Evolutionary conservation across 2,329 filamentous ascomycete genomes (phyloP).

Genomic region (Beauveria brongniartii): DNA sequence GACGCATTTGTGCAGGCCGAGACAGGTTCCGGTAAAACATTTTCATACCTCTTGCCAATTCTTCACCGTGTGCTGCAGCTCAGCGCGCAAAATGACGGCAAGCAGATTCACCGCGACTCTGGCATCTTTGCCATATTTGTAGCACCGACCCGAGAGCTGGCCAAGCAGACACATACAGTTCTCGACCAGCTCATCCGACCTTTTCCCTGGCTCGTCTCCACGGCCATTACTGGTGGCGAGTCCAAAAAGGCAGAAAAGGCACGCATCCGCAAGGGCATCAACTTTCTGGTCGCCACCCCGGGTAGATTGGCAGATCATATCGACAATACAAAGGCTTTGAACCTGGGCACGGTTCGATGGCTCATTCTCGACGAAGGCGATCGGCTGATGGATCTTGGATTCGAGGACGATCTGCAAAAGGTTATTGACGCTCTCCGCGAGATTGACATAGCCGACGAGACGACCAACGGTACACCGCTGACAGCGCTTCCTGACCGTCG

Average conservation of each 20-base stretch:
- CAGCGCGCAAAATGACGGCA: conserved; percentile 46
- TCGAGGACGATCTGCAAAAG: conserved; percentile 85
- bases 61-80: conserved; percentile 80
- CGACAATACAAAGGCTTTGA: conserved; percentile 81
- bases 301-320: conserved; percentile 87
- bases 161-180: conserved; percentile 85
- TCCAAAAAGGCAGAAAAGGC: conserved; percentile 80
- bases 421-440: conserved; percentile 74
- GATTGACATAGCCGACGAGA: conserved; percentile 49
- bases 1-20: conserved; percentile 97
- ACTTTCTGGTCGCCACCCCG: conserved; percentile 91
- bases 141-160: conserved; percentile 86
- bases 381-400: conserved; percentile 95
- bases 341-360: conserved; percentile 86
- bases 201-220: conserved; percentile 88
- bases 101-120: conserved; percentile 68
- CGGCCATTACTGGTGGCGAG: conserved; percentile 66
- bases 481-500: conserved; percentile 65
- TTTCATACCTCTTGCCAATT: conserved; percentile 90
- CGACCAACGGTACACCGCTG: conserved; percentile 48
- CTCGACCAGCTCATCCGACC: conserved; percentile 80
- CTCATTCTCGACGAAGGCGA: conserved; percentile 93
- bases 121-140: conserved; percentile 92
- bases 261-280: conserved; percentile 85
- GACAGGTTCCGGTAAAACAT: conserved; percentile 93